Base-by-base conservation (phyloP, 805 yeast species). In the Maudiozyma serrabonitensis region DNA sequence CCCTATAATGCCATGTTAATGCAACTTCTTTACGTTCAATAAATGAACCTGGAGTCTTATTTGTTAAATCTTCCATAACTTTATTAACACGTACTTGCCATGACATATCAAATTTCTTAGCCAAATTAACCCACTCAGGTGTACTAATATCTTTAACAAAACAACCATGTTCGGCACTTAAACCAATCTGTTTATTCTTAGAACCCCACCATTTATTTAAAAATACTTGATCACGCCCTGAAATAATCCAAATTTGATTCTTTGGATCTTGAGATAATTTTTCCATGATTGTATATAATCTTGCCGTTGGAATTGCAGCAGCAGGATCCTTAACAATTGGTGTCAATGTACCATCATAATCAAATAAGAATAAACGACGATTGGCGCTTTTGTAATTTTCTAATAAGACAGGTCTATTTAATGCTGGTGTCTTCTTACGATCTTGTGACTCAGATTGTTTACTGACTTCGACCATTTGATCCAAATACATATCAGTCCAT, bases 91-190 rank as follows among this genome's bases (percentile, higher is more conserved):
- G 80, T n/a, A 69, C 63, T 67, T 89, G 96, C 99, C 99, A 93
- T 25, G 89, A 75, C 96, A 93, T 89, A 67, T 93, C 96, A 55
- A 81, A 72, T 44, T 79, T 70, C 47, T 81, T 89, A 12, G 96
- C 84, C 49, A 93, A 74, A 61, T 93, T 93, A 34, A 80, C 77
- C 99, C 99, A 93, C 13, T 74, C 67, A 13, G 69, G 67, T 1
- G 73, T 61, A 9, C 81, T 80, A n/a, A 83, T 76, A 55, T 79
- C 83, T 62, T 84, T 85, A 76, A 91, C 78, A 61, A 93, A 93
- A 61, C 97, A 91, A 7, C 99, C 99, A 66, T 93, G 99, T 63
- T 93, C 99, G 0, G 99, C 98, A 51, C 95, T 83, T 48, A 93
- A 73, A 1, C 97, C 96, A 34, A 93, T 70, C 41, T 74, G 67